Evolutionary conservation across 1,284 basidiomycete species (phyloP).

Genomic region (Cutaneotrichosporon daszewskae): DNA sequence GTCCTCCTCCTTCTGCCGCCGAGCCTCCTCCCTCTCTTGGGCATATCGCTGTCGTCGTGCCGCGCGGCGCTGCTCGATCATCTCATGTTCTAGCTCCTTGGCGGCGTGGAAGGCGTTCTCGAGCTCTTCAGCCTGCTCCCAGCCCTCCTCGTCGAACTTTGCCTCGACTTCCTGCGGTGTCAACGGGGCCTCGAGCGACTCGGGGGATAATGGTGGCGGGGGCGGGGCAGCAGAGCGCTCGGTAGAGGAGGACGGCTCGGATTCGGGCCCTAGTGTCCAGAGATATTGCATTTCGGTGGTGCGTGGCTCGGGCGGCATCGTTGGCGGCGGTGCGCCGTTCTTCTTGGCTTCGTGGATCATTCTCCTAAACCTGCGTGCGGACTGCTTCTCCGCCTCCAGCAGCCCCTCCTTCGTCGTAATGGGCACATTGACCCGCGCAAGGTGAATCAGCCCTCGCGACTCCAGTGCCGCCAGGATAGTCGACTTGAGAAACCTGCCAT

Average conservation of each 20-base stretch:
- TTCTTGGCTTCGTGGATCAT: constrained; percentile 7
- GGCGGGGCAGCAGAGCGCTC: too few relatives aligned
- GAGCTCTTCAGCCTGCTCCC: constrained; percentile 13
- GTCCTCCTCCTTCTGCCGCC: constrained; percentile 14
- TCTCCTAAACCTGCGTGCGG: constrained; percentile 1
- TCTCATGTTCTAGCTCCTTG: constrained; percentile 14
- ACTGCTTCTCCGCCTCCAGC: constrained; percentile 10
- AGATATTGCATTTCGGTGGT: constrained; percentile 14
- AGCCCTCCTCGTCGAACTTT: constrained; percentile 5
- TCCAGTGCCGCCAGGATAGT: constrained; percentile 23
- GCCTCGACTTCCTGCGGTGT: constrained; percentile 3
- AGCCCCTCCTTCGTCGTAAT: constrained; percentile 21
- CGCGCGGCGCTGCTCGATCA: constrained; percentile 13
- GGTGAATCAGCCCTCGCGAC: constrained; percentile 22
- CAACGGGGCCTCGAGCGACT: background rate
- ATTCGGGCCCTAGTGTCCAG: constrained; percentile 20
- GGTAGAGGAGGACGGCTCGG: too few relatives aligned
- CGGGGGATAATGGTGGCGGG: background rate
- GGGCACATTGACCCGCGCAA: constrained; percentile 11
- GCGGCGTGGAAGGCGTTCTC: constrained; percentile 17
- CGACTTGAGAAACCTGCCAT: constrained; percentile 23
- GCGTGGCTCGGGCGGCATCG: constrained; percentile 9
- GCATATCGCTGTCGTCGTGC: constrained; percentile 12
- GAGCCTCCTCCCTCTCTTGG: constrained; percentile 9
- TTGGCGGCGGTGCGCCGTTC: constrained; percentile 8